A percentile compares a stretch with the other conserved stretches of the same genome.
phyloP scores from a whole-genome alignment of 2,329 filamentous ascomycete species.

The Phialemoniopsis sp. region DNA sequence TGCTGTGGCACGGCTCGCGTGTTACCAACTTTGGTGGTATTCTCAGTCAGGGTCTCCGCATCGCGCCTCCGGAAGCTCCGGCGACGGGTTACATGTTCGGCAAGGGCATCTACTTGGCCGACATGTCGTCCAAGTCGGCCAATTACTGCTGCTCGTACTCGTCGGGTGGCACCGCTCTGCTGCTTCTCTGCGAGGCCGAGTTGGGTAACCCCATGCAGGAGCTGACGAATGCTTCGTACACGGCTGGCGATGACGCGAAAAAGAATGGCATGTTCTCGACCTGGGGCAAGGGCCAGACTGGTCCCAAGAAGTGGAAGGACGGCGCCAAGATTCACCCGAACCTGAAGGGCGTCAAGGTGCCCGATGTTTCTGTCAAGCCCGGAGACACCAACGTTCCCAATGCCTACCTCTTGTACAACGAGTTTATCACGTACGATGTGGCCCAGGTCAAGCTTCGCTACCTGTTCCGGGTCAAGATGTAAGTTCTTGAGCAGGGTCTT shows the following conservation, averaged over 20 bases:
- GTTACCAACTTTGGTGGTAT: constrained; percentile 85
- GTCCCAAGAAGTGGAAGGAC: constrained; percentile 72
- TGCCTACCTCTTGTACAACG: constrained; percentile 61
- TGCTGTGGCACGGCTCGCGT: constrained; percentile 86
- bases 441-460: constrained; percentile 68
- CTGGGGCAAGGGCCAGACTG: constrained; percentile 62
- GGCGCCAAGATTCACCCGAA: constrained; percentile 60
- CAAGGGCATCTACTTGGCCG: constrained; percentile 84
- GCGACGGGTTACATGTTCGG: constrained; percentile 83
- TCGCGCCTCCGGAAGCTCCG: constrained; percentile 80
- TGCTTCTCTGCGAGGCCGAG: constrained; percentile 82
- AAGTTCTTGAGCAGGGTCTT: not conserved
- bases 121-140: constrained; percentile 80
- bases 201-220: constrained; percentile 72
- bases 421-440: constrained; percentile 69
- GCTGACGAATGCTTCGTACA: constrained; percentile 52
- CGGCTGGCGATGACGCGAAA: constrained; percentile 61
- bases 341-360: constrained; percentile 65
- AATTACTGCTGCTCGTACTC: constrained; percentile 64
- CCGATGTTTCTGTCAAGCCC: constrained; percentile 25
- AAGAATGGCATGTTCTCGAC: constrained; percentile 60
- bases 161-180: constrained; percentile 66
- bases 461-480: constrained; percentile 59
- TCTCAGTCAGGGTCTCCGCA: constrained; percentile 81
- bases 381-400: constrained; percentile 39